Base-by-base conservation (phyloP, 768 basidiomycete genomes). In the Collybia mongolica region DNA sequence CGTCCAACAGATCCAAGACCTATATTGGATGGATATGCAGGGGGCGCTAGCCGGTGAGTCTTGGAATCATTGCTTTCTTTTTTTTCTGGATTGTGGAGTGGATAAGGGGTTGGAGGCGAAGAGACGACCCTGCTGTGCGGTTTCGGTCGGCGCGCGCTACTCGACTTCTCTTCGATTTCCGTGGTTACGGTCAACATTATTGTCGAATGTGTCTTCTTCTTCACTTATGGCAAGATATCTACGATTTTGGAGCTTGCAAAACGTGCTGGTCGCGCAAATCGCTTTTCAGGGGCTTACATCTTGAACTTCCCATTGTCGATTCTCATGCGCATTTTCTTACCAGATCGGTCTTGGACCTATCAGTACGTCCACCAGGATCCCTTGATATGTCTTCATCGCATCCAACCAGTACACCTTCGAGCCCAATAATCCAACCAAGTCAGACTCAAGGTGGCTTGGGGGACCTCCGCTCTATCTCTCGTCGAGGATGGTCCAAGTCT, bases 1-100 rank as follows among this genome's bases (percentile, higher is more conserved):
- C 83, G 85, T 40, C 90, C 90, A 1, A 90, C 88, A 4, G 90
- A 92, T 59, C 90, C 88, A 7, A 72, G 90, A 18, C 90, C 88
- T 2, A 86, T 92, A 47, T 66, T 87, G 55, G 82, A 87, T 55
- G 71, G 68, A 1, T 80, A 81, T 56, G 69, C 71, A 23, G 73
- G 65, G 35, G 63, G 70, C 46, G 71, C 74, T 51, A 76, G 78
- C 55, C 76, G 75, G 88, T 86, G 67, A 69, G 84, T 51, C 68
- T 29, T 44, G 51, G 5, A 19, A 12, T 3, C 19, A 59, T 46
- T 14, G 40, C 18, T 22, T 39, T 53, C n/a, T n/a, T n/a, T n/a
- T n/a, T n/a, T n/a, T n/a, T 54, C 19, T 23, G 37, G 7, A 37
- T 40, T 36, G 11, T 54, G 37, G 48, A 6, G 35, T 37, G 18